Conservation (phyloP, 148 eudicot genomes). For the Chenopodium suecicum region DNA sequence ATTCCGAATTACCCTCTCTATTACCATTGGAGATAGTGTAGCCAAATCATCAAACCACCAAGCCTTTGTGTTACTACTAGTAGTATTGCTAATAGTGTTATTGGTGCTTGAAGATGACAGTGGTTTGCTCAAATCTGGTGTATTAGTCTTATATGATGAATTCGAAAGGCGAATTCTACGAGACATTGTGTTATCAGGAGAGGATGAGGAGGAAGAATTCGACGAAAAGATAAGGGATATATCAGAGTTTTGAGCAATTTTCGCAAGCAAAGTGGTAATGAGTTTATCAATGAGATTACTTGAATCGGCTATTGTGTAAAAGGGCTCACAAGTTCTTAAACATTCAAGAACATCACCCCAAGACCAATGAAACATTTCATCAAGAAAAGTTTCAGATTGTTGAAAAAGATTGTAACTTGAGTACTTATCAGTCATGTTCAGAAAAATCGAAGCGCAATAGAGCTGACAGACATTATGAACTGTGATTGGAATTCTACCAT, state of each 20-base stretch:
- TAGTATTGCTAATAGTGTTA: not conserved
- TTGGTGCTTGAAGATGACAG: slow-evolving; percentile 10
- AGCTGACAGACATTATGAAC: slow-evolving; percentile 48
- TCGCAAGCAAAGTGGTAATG: slow-evolving; percentile 48
- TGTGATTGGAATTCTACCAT: slow-evolving; percentile 43
- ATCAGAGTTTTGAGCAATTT: slow-evolving; percentile 67
- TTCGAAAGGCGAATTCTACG: not conserved
- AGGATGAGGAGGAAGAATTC: slow-evolving; percentile 49
- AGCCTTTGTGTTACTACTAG: slow-evolving; percentile 19
- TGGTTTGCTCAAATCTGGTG: slow-evolving; percentile 23
- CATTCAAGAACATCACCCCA: slow-evolving; percentile 50
- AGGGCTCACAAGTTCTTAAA: slow-evolving; percentile 44
- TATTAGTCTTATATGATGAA: slow-evolving; percentile 11
- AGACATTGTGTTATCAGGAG: slow-evolving; percentile 38
- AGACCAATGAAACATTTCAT: slow-evolving; percentile 63
- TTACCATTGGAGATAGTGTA: slow-evolving; percentile 48
- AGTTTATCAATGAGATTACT: slow-evolving; percentile 56
- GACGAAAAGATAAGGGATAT: slow-evolving; percentile 35
- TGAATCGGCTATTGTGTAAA: slow-evolving; percentile 47
- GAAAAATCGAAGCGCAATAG: slow-evolving; percentile 57
- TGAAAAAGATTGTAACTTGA: slow-evolving; percentile 43
- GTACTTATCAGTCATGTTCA: slow-evolving; percentile 47
- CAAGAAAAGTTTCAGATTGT: slow-evolving; percentile 52
- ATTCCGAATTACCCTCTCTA: slow-evolving; percentile 48
- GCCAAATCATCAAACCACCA: slow-evolving; percentile 88